Evolutionary conservation across 2,329 filamentous ascomycete species (phyloP), one percentile per base, ranked within the genome.

Genomic region (Aulographum hederae): DNA sequence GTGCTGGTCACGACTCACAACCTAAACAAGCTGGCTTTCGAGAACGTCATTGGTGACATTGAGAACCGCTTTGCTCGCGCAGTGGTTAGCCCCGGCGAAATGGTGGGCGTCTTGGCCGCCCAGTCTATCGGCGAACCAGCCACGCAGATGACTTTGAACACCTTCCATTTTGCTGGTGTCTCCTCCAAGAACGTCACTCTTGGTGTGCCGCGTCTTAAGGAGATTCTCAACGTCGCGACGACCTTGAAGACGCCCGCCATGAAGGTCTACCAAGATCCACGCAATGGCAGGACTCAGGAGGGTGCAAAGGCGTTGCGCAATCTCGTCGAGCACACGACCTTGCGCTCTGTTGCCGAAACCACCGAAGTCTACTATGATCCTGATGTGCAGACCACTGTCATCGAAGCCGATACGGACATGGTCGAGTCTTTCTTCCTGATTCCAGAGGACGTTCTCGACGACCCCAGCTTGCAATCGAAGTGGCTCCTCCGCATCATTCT

Each of bases 141-240:
- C 15, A 98, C 89, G 1, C 89, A 98, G 64, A 98, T 98, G 89
- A 98, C 89, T 1, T 62, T 98, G 38, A 98, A 98, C 61, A 98
- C 89, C 16, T 98, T 98, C 78, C 89, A 98, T 66, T 98, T 98
- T 55, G 85, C 89, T 55, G 89, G 89, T 93, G 84, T 98, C 38
- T 93, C 91, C 23, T 93, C 86, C 16, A 98, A 98, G 76, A 98
- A 98, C 66, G 86, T 98, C 34, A 98, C 89, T 1, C 75, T 98
- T 30, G 89, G 89, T 82, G 89, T 98, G 27, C 89, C 89, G 27
- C 86, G 89, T 73, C 71, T 98, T 31, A 98, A 98, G 68, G 89
- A 98, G 61, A 98, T 98, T 72, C 67, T 98, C 35, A 98, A 98
- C 53, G 74, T 98, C 36, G 89, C 91, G 0, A 85, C 78, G 43